Evolutionary conservation across 768 basidiomycete species (phyloP).

Genomic region (Myochromella boudieri): DNA sequence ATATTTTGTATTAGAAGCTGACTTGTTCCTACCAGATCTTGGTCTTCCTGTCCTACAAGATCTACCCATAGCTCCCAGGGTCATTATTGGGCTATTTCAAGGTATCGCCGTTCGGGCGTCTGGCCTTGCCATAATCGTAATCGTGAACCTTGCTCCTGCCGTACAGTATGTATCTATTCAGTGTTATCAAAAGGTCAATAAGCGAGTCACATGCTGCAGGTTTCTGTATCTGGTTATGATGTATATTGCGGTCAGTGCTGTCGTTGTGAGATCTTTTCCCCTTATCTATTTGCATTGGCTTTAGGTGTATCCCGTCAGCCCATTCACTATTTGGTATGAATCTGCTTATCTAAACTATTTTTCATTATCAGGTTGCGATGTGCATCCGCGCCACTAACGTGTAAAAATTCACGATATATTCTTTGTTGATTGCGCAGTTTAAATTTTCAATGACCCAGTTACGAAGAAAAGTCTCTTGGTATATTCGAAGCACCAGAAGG

Average conservation of each 20-base stretch:
- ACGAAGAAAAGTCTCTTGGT: constrained; percentile 75
- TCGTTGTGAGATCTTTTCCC: constrained; percentile 5
- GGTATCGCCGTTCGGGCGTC: constrained; percentile 54
- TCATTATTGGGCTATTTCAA: constrained; percentile 52
- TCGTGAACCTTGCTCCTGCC: constrained; percentile 61
- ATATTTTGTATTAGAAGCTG: not conserved
- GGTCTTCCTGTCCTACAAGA: constrained; percentile 38
- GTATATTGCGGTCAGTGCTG: constrained; percentile 54
- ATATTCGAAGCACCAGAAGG: constrained; percentile 53
- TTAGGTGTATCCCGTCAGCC: constrained; percentile 43
- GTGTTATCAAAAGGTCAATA: too few species aligned
- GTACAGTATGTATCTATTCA: constrained; percentile 60
- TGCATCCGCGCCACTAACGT: constrained; percentile 70
- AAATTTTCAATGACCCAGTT: constrained; percentile 26
- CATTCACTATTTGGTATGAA: not conserved
- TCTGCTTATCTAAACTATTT: not conserved
- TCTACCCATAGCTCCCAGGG: constrained; percentile 35
- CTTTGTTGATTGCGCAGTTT: too few species aligned
- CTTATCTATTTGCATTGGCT: not conserved
- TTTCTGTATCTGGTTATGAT: constrained; percentile 80
- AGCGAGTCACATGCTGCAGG: constrained; percentile 25
- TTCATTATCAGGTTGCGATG: constrained; percentile 44
- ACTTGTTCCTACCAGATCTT: constrained; percentile 29
- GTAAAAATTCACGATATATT: constrained; percentile 28
- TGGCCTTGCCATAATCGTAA: constrained; percentile 47